These are phyloP conservation scores for Porogramme epimiltina DNA, from an alignment of 1,284 basidiomycete genomes.

Conservation along the genomic window DNA sequence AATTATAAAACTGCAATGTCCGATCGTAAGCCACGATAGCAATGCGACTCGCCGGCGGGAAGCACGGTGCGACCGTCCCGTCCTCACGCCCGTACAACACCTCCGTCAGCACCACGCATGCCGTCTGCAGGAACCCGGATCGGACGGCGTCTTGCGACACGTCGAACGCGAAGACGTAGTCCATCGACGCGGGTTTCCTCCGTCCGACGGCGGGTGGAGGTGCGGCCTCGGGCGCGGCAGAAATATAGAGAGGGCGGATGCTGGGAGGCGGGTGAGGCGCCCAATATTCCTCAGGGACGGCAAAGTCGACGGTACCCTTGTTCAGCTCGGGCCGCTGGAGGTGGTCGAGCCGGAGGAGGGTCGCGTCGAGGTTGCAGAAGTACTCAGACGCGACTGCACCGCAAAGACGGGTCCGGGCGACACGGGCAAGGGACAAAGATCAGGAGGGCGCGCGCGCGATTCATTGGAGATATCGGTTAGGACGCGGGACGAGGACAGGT, in stretches of 20 bases:
- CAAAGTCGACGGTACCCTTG: conserved; percentile 92
- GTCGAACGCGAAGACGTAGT: conserved; percentile 90
- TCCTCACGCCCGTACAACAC: conserved; percentile 67
- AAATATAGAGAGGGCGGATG: conserved; percentile 54
- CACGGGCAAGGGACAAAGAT: too few relatives aligned
- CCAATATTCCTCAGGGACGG: conserved; percentile 88
- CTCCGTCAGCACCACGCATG: conserved; percentile 67
- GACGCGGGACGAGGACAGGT: background rate
- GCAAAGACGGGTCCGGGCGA: background rate
- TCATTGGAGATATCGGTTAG: background rate
- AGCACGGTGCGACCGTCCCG: conserved; percentile 42
- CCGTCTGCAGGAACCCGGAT: conserved; percentile 75
- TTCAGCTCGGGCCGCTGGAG: conserved; percentile 84
- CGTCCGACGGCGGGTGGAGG: conserved; percentile 42
- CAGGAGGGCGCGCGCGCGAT: background rate
- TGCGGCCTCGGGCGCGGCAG: conserved; percentile 47
- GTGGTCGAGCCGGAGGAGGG: conserved; percentile 83
- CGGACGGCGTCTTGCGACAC: conserved; percentile 75
- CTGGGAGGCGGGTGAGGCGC: conserved; percentile 66
- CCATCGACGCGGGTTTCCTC: conserved; percentile 63
- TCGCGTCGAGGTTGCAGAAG: conserved; percentile 85
- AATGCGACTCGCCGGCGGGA: conserved; percentile 58
- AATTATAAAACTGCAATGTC: conserved; percentile 87
- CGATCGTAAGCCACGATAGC: conserved; percentile 88
- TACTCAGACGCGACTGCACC: conserved; percentile 76